Base-by-base conservation (phyloP, 257 asterid genomes). In the Fraxinus pennsylvanica region DNA sequence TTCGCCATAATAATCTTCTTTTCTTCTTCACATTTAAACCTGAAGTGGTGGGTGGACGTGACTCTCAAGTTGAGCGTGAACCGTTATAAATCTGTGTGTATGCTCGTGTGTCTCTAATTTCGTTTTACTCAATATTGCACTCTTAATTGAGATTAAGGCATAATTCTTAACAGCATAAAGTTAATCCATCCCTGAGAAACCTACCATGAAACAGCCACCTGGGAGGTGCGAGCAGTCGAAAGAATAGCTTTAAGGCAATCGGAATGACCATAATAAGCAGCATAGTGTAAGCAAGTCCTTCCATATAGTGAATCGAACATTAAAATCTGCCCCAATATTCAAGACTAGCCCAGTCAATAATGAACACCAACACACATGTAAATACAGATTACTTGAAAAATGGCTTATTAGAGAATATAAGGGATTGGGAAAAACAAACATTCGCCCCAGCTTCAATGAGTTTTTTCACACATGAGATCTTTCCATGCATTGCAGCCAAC, bases 401-500 rank as follows among this genome's bases (percentile, higher is more conserved):
- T 39, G 14, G 22, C 45, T 17, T 15, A 27, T 19, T 19, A 54
- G n/a, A 45, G 15, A 33, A 15, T 30, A 21, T 72, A 29, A 19
- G 66, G 61, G 71, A 71, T 74, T 71, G 61, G 72, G 65, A n/a
- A 68, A 54, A 17, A 66, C 94, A 81, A 83, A 93, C 99, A 87
- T 93, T 92, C 33, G 98, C 97, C 78, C 99, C 99, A 19, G 96
- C 92, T 85, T 90, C 93, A 50, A 93, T 96, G 47, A 96, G 94
- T 88, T 87, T 92, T 82, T 84, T 77, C 80, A 93, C 93, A 83
- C 98, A 92, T 9, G 88, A 79, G 89, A 92, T 84, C 91, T 92
- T 96, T 74, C 99, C 99, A 72, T 96, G 97, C 98, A 96, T 92
- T 84, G 99, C 94, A 76, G 99, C 99, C 87, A 96, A 80, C 99